Conservation (phyloP, 805 yeast genomes). For the Cyberlindnera saturnus region DNA sequence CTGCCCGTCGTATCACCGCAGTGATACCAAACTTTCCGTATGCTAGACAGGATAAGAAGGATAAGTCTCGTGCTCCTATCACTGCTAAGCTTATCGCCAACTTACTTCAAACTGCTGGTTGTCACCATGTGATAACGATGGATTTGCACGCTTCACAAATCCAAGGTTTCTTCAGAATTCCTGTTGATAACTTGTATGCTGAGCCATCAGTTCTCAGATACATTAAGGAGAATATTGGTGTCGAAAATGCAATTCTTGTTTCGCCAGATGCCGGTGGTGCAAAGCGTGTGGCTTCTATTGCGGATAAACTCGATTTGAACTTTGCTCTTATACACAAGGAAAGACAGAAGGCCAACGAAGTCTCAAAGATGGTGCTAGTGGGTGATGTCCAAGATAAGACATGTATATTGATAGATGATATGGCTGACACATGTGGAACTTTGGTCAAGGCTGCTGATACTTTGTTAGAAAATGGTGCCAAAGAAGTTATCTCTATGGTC, state of each 20-base stretch:
- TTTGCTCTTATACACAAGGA: constrained; percentile 97
- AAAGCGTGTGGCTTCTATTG: constrained; percentile 90
- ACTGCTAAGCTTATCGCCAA: constrained; percentile 94
- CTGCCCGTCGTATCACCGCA: constrained; percentile 90
- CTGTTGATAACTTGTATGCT: constrained; percentile 93
- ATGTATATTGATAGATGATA: constrained; percentile 88
- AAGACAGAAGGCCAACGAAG: constrained; percentile 92
- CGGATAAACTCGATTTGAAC: constrained; percentile 85
- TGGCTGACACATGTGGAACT: constrained; percentile 99
- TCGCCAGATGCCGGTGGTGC: constrained; percentile 99
- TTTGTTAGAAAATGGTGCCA: constrained; percentile 73
- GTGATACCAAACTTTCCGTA: constrained; percentile 95
- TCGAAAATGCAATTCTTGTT: constrained; percentile 64
- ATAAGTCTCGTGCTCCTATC: constrained; percentile 92
- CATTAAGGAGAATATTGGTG: constrained; percentile 58
- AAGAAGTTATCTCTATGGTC: constrained; percentile 83
- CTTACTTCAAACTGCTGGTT: constrained; percentile 87
- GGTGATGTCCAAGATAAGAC: constrained; percentile 86
- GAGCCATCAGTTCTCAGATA: constrained; percentile 87
- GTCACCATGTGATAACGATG: constrained; percentile 93
- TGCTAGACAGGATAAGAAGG: constrained; percentile 96
- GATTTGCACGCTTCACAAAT: constrained; percentile 97
- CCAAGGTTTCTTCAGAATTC: constrained; percentile 93
- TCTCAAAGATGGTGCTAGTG: constrained; percentile 88
- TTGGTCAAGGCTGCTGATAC: constrained; percentile 92